Conservation (phyloP, 352 stramenopile species). For the Globisporangium perplexum region DNA sequence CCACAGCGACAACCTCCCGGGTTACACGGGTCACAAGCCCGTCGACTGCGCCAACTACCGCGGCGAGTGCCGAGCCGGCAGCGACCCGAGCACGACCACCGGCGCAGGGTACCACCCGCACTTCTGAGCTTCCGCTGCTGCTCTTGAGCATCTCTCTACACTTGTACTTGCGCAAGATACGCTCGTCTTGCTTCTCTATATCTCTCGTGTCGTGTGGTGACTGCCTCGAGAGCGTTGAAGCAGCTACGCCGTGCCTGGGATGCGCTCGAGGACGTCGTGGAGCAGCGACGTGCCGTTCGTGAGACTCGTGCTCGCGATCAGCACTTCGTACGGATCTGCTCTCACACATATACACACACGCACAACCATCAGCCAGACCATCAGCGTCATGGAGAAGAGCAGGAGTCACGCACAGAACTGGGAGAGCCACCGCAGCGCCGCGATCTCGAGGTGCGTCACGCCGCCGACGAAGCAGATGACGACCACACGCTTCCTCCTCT, state of each 20-base stretch:
- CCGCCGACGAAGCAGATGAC: conserved; percentile 68
- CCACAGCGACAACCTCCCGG: conserved; percentile 76
- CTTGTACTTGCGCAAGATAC: neutral
- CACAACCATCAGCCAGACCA: neutral
- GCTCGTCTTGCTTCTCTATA: neutral
- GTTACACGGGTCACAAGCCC: conserved; percentile 79
- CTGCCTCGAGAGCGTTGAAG: neutral
- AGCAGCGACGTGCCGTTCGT: conserved; percentile 51
- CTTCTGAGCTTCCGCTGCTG: conserved; percentile 23
- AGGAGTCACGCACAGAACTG: conserved; percentile 45
- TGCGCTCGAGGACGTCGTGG: conserved; percentile 37
- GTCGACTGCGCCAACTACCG: conserved; percentile 74
- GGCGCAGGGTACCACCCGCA: conserved; percentile 55
- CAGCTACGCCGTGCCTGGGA: conserved; percentile 24
- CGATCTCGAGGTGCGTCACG: conserved; percentile 67
- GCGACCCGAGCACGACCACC: conserved; percentile 49
- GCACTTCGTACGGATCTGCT: conserved; percentile 57
- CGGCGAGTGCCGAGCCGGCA: conserved; percentile 62
- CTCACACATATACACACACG: conserved; percentile 1
- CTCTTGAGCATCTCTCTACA: neutral
- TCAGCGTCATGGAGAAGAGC: neutral
- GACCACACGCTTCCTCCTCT: conserved; percentile 29
- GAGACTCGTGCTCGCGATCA: conserved; percentile 54
- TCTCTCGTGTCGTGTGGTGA: too few relatives aligned
- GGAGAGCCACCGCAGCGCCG: conserved; percentile 63